phyloP scores from a whole-genome alignment of 345 rosid species.

The Eucalyptus marginata region DNA sequence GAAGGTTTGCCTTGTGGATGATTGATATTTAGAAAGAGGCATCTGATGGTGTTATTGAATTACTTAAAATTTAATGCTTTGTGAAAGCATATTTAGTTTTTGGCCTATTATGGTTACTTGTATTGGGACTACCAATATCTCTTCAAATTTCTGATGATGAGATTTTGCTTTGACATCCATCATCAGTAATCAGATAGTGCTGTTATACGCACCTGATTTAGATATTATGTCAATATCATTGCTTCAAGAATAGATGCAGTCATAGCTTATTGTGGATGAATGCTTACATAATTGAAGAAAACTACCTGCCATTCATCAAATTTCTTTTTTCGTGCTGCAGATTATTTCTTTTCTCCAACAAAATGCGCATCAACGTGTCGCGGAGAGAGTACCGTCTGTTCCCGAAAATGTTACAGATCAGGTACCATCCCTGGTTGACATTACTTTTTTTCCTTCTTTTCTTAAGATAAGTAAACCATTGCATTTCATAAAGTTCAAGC shows the following conservation, averaged over 20 bases:
- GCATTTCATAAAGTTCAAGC: not conserved
- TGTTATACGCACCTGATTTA: not conserved
- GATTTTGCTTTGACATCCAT: not conserved
- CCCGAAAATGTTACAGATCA: constrained; percentile 96
- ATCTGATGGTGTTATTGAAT: not conserved
- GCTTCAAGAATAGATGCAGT: not conserved
- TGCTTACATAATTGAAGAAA: not conserved
- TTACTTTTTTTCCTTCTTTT: not conserved
- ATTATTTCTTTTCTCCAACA: constrained; percentile 45
- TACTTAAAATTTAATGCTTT: not conserved
- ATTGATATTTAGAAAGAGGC: not conserved
- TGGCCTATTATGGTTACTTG: not conserved
- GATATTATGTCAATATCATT: not conserved
- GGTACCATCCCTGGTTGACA: constrained; percentile 19
- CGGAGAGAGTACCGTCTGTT: constrained; percentile 65
- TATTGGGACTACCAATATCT: not conserved
- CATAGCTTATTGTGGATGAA: not conserved
- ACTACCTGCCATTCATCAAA: not conserved
- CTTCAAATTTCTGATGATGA: not conserved
- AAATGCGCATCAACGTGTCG: constrained; percentile 86
- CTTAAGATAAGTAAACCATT: not conserved
- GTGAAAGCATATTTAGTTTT: not conserved
- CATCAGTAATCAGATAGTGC: not conserved
- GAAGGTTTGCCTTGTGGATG: not conserved
- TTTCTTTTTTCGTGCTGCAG: not conserved